phyloP scores from a whole-genome alignment of 2,329 filamentous ascomycete species.

The Xylariaceae sp. region DNA sequence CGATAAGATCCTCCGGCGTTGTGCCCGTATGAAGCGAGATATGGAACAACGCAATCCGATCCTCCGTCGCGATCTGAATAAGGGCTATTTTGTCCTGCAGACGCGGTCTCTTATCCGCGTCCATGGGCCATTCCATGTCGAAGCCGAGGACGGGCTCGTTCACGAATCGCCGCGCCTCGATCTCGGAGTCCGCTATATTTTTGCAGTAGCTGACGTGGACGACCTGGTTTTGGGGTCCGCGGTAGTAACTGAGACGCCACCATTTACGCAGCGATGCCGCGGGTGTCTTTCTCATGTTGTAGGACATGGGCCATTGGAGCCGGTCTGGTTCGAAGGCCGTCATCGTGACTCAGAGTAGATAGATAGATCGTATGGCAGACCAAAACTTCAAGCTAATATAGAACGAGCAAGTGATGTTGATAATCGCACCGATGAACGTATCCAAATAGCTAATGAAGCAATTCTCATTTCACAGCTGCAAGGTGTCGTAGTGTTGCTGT shows the following conservation, averaged over 20 bases:
- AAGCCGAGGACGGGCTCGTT: slow-evolving; percentile 27
- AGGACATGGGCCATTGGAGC: slow-evolving; percentile 23
- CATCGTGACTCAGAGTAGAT: background rate
- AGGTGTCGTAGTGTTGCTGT: background rate
- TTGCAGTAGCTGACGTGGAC: slow-evolving; percentile 20
- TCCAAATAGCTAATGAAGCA: background rate
- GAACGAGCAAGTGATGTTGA: background rate
- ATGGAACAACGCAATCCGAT: slow-evolving; percentile 26
- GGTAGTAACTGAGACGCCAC: slow-evolving; percentile 20
- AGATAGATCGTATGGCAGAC: background rate
- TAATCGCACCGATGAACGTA: slow-evolving; percentile 1
- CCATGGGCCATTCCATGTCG: slow-evolving; percentile 29
- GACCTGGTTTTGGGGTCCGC: slow-evolving; percentile 11
- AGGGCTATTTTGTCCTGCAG: slow-evolving; percentile 24
- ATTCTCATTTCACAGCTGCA: no score
- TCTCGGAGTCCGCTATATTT: slow-evolving; percentile 19
- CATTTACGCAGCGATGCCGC: slow-evolving; percentile 6
- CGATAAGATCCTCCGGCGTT: slow-evolving; percentile 24
- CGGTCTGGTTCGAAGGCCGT: slow-evolving; percentile 13
- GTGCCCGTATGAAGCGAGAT: slow-evolving; percentile 24
- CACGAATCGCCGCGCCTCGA: slow-evolving; percentile 22
- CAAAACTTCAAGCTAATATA: background rate
- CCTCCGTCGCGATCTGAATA: slow-evolving; percentile 27
- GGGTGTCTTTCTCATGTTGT: slow-evolving; percentile 7
- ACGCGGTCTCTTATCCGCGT: slow-evolving; percentile 5